Conservation (phyloP, 2,329 filamentous ascomycete species). For the Xylariaceae sp. region DNA sequence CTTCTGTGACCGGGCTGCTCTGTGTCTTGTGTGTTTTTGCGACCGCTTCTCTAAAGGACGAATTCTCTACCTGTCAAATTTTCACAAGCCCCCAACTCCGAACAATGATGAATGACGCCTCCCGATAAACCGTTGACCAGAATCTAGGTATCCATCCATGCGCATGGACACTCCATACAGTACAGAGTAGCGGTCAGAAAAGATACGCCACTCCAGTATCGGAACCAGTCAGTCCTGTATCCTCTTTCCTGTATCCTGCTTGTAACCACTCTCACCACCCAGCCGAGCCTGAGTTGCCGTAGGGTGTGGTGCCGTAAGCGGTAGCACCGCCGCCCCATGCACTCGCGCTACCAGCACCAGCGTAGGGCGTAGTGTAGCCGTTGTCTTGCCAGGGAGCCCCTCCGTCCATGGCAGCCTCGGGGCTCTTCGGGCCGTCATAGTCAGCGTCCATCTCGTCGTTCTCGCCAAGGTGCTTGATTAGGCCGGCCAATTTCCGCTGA, state of each 20-base stretch:
- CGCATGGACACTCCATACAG: slow-evolving; percentile 6
- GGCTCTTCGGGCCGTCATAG: slow-evolving; percentile 61
- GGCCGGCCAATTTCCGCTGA: slow-evolving; percentile 80
- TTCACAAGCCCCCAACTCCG: slow-evolving; percentile 19
- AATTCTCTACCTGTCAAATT: slow-evolving; percentile 2
- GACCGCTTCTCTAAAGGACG: no score
- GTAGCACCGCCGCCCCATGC: slow-evolving; percentile 56
- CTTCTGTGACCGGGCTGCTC: no score
- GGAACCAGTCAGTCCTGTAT: slow-evolving; percentile 13
- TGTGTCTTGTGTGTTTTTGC: no score
- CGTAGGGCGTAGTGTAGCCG: slow-evolving; percentile 67
- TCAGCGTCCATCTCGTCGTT: slow-evolving; percentile 52
- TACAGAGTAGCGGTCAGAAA: slow-evolving; percentile 14
- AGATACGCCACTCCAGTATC: slow-evolving; percentile 8
- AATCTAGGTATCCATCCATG: neutral
- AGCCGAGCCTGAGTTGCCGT: slow-evolving; percentile 46
- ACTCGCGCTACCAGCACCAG: slow-evolving; percentile 50
- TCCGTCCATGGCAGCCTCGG: slow-evolving; percentile 54
- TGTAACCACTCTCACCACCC: slow-evolving; percentile 40
- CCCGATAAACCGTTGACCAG: slow-evolving; percentile 5
- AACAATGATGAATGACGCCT: slow-evolving; percentile 12
- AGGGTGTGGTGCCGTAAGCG: slow-evolving; percentile 40
- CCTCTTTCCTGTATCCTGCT: neutral
- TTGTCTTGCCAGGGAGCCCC: slow-evolving; percentile 54
- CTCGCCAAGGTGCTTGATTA: slow-evolving; percentile 60